A percentile compares a stretch with the other conserved stretches of the same genome.
These are phyloP conservation scores for Plasmodium ovale DNA, from an alignment of 169 alveolate genomes.

Conservation along the genomic window DNA sequence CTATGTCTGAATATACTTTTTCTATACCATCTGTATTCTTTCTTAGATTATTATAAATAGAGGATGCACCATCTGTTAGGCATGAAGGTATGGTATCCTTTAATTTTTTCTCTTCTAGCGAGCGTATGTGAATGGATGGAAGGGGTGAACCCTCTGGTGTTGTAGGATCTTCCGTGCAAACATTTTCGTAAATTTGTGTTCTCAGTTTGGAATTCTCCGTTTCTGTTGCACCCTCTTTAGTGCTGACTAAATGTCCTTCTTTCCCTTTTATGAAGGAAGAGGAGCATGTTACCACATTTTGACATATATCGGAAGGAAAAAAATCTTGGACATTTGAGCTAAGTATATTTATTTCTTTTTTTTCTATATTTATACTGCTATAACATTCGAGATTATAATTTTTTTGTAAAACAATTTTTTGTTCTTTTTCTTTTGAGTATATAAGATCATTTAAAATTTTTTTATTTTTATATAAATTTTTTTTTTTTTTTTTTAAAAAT, in stretches of 20 bases:
- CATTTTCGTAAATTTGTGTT: not conserved
- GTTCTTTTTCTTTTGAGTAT: conserved; percentile 18
- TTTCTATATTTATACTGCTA: not conserved
- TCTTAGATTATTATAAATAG: not conserved
- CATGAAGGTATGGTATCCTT: no score
- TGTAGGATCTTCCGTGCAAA: not conserved
- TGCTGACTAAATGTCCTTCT: not conserved
- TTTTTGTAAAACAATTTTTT: not conserved
- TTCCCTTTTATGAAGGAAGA: no score
- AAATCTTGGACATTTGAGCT: not conserved
- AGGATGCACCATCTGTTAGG: not conserved
- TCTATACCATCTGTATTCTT: not conserved
- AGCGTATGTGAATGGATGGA: not conserved
- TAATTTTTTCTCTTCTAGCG: not conserved
- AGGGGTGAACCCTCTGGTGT: not conserved
- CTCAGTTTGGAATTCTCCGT: no score
- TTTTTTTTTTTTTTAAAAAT: conserved; percentile 58
- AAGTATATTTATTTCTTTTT: not conserved
- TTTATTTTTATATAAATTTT: conserved; percentile 24
- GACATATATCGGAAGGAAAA: not conserved
- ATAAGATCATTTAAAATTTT: conserved; percentile 26
- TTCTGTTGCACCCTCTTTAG: not conserved
- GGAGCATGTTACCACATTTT: not conserved
- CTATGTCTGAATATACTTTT: conserved; percentile 24
- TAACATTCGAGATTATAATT: not conserved